Evolutionary conservation across 257 asterid genomes (phyloP), one percentile per base, ranked within the genome.

Genomic region (Solanum raphanifolium): DNA sequence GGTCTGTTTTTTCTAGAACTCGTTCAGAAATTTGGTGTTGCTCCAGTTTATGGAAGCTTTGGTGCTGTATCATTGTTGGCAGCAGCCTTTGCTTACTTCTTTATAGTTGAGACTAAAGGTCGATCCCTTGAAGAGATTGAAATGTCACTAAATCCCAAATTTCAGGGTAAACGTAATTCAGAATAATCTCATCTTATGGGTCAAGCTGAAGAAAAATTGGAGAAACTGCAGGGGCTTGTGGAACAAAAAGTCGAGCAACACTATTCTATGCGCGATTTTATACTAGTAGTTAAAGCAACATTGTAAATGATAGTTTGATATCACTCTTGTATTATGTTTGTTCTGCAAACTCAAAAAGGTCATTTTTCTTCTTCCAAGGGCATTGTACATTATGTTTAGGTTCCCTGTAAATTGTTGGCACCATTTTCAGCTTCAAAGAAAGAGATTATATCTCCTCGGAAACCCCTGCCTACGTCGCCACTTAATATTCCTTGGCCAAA

Each of bases 101-200:
- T 93, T 39, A 90, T 92, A 5, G 93, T 94, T 12, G 99, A 96
- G 90, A 96, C 99, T 11, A 94, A 90, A 90, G 98, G 99, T 25
- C 91, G 94, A 62, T 94, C 98, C 25, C 97, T 95, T 21, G 99
- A 96, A 90, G 99, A 96, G 92, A 96, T 96, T 18, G 98, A 95
- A 93, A 88, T 93, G 89, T 93, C 98, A 16, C 90, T 94, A 39
- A 90, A 91, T 83, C 89, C 89, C 84, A 86, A 48, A 69, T 83
- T 86, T 52, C 91, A 20, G 68, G 90, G 86, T 36, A 86, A 83
- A 86, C 85, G 88, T n/a, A 87, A 84, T 86, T 87, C 86, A 86
- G 31, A 46, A 43, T 86, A 16, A 13, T 83, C 20, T 34, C 7
- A 25, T 81, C 65, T 58, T 7, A 52, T 16, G 62, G 62, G 9